Conservation (phyloP, 73 alveolate genomes). For the Symbiodinium pilosum region DNA sequence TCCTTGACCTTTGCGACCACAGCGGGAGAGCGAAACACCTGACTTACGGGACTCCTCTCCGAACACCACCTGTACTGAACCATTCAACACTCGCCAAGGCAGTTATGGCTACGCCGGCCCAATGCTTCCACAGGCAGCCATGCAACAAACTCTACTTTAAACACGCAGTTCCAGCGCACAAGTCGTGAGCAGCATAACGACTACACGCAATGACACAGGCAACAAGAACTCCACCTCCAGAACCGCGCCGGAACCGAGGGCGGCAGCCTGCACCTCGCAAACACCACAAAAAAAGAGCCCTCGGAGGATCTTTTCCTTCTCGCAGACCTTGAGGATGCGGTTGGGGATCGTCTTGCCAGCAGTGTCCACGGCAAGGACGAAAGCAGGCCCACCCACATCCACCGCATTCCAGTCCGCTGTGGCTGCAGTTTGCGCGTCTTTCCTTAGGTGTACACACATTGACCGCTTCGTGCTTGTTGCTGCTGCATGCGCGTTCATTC, state of each 20-base stretch:
- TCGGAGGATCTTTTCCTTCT: not conserved
- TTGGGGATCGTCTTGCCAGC: slow-evolving; percentile 36
- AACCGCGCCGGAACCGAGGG: not conserved
- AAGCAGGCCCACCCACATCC: slow-evolving; percentile 50
- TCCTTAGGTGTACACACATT: not conserved
- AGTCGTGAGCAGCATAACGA: too few relatives aligned
- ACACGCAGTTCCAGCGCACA: too few relatives aligned
- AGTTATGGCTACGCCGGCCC: too few relatives aligned
- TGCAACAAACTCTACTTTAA: too few relatives aligned
- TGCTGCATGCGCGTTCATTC: not conserved
- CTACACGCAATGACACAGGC: too few relatives aligned
- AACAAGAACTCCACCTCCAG: too few relatives aligned
- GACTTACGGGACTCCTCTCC: not conserved
- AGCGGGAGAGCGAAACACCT: not conserved
- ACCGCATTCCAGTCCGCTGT: slow-evolving; percentile 86
- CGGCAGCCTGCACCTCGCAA: slow-evolving; percentile 54
- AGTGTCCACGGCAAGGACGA: slow-evolving; percentile 46
- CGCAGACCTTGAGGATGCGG: slow-evolving; percentile 16
- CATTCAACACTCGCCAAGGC: too few relatives aligned
- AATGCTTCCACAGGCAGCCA: too few relatives aligned
- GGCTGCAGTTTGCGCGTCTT: not conserved
- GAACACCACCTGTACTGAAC: too few relatives aligned
- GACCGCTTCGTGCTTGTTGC: too few relatives aligned
- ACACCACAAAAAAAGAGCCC: too few relatives aligned
- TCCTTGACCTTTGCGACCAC: not conserved